Conservation (phyloP, 345 rosid species). For the Gossypium sturtianum region DNA sequence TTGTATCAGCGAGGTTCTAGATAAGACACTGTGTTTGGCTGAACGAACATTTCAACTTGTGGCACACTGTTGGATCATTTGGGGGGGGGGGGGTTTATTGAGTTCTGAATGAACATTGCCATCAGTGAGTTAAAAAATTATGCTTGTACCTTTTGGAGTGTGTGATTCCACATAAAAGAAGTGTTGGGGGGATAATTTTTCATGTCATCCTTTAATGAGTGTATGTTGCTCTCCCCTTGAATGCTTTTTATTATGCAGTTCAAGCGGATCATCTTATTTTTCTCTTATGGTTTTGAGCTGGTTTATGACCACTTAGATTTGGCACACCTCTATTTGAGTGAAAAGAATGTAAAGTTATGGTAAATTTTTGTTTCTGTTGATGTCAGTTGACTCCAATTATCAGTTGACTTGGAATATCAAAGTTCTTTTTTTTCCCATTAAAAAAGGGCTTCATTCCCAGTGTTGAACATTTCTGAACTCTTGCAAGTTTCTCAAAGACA, state of each 20-base stretch:
- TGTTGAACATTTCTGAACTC: too few relatives aligned
- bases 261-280: not conserved
- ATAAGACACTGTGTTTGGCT: not conserved
- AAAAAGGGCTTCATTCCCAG: too few relatives aligned
- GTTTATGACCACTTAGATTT: not conserved
- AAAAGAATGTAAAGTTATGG: not conserved
- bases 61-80: not conserved
- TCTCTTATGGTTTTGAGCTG: not conserved
- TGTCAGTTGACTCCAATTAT: too few relatives aligned
- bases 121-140: constrained; percentile 12
- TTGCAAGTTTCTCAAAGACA: too few relatives aligned
- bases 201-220: not conserved
- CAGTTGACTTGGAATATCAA: too few relatives aligned
- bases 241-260: constrained; percentile 31
- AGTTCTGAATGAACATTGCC: constrained; percentile 18
- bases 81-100: not conserved
- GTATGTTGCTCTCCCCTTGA: constrained; percentile 24
- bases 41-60: constrained; percentile 10
- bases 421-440: too few relatives aligned
- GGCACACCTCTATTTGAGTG: not conserved
- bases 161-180: constrained; percentile 18
- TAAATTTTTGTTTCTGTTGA: too few relatives aligned
- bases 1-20: constrained; percentile 48
- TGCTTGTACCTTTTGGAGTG: constrained; percentile 22
- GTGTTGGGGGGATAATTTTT: constrained; percentile 7